A percentile compares a stretch with the other conserved stretches of the same genome.
These are phyloP conservation scores for Saraca asoca DNA, from an alignment of 331 rosid genomes.

Conservation along the genomic window DNA sequence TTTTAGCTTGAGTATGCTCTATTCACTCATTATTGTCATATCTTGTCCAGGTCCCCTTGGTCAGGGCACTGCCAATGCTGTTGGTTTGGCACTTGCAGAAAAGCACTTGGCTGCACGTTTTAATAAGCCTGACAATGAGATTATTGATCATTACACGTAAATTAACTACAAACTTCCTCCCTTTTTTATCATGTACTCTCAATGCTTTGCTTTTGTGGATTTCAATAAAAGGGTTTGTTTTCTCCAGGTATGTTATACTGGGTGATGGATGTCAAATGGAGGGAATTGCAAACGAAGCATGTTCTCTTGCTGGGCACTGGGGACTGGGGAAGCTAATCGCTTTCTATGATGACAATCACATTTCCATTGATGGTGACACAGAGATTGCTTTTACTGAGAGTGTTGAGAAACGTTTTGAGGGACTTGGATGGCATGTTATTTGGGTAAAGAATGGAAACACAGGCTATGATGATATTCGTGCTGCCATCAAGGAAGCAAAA, in stretches of 20 bases:
- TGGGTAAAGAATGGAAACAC: conserved; percentile 97
- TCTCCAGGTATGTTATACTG: conserved; percentile 59
- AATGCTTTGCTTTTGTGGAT: background rate
- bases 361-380: conserved; percentile 91
- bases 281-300: conserved; percentile 85
- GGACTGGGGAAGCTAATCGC: conserved; percentile 92
- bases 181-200: background rate
- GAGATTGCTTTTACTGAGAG: conserved; percentile 90
- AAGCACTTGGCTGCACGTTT: conserved; percentile 93
- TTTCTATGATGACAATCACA: conserved; percentile 95
- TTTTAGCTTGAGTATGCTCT: conserved; percentile 15
- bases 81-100: conserved; percentile 97
- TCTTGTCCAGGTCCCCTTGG: conserved; percentile 82
- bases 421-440: conserved; percentile 92
- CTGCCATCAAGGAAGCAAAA: conserved; percentile 94
- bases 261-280: conserved; percentile 99
- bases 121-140: conserved; percentile 84
- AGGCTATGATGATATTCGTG: conserved; percentile 89
- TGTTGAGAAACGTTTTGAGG: conserved; percentile 83
- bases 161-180: conserved; percentile 14
- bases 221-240: conserved; percentile 26
- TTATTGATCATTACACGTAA: conserved; percentile 93
- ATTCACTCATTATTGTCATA: conserved; percentile 9
- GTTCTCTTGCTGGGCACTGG: conserved; percentile 97
- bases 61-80: conserved; percentile 93